Evolutionary conservation across 176 grass and related monocot species (phyloP).

Genomic region (Ensete ventricosum): DNA sequence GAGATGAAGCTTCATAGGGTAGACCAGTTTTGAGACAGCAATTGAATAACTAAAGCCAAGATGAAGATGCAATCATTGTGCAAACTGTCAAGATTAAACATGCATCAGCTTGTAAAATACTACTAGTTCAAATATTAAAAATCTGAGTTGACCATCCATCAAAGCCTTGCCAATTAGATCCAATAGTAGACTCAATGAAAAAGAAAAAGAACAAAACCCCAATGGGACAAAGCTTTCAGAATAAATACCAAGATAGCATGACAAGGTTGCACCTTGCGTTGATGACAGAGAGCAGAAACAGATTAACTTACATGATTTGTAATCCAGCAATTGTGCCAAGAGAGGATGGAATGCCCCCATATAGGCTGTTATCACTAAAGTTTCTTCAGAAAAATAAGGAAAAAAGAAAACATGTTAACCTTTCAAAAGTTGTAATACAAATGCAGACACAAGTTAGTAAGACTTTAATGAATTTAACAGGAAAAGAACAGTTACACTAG

Average conservation of each 20-base stretch:
- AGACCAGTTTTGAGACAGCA: too few relatives aligned
- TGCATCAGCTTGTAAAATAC: not conserved
- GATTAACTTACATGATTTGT: conserved; percentile 70
- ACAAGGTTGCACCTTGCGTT: not conserved
- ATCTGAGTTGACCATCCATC: not conserved
- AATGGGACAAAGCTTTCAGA: not conserved
- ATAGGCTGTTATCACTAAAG: conserved; percentile 79
- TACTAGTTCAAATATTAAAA: not conserved
- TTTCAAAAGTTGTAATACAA: not conserved
- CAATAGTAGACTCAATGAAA: not conserved
- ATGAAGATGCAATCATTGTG: not conserved
- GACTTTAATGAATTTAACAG: too few relatives aligned
- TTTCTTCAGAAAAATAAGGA: conserved; percentile 45
- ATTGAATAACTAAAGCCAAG: not conserved
- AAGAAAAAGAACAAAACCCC: not conserved
- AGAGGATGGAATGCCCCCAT: conserved; percentile 59
- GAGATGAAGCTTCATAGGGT: too few relatives aligned
- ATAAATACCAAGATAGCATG: conserved; percentile 1
- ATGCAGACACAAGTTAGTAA: not conserved
- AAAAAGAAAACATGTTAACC: conserved; percentile 1
- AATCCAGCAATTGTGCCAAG: conserved; percentile 61
- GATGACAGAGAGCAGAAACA: not conserved
- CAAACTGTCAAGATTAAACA: not conserved
- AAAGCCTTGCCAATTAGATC: not conserved
- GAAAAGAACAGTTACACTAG: too few relatives aligned